Percentiles rank a stretch among this genome's conserved stretches.
Evolutionary conservation across 345 rosid species (phyloP).

Genomic region (Eutrema japonicum): DNA sequence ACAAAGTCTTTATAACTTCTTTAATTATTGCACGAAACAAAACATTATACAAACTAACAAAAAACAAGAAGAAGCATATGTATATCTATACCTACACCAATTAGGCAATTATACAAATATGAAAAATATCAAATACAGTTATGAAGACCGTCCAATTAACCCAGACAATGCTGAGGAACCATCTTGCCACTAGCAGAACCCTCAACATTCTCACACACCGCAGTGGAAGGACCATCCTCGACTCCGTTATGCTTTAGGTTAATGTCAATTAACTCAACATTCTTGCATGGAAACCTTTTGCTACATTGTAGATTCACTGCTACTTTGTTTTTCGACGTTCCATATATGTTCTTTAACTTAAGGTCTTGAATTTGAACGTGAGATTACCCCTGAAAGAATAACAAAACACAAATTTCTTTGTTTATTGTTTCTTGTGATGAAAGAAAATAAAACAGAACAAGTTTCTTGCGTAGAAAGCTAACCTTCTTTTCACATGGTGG

Average conservation of each 20-base stretch:
- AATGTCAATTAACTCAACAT: slow-evolving; percentile 42
- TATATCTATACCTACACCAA: no score
- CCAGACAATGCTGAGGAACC: slow-evolving; percentile 20
- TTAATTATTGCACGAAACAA: no score
- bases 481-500: slow-evolving; percentile 27
- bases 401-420: background rate
- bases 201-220: slow-evolving; percentile 22
- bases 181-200: slow-evolving; percentile 26
- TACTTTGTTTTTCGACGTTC: no score
- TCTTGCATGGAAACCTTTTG: slow-evolving; percentile 16
- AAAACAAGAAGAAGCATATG: no score
- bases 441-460: no score
- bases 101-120: no score
- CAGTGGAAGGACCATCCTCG: slow-evolving; percentile 15
- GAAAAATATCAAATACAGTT: no score
- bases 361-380: background rate
- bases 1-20: no score
- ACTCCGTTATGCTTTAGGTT: slow-evolving; percentile 14
- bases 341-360: background rate
- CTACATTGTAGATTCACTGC: no score
- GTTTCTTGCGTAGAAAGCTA: background rate
- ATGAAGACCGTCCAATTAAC: background rate
- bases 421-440: no score
- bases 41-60: no score
- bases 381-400: slow-evolving; percentile 13